Conservation (phyloP, 1,284 basidiomycete genomes). For the Microbotryomycetes sp. region DNA sequence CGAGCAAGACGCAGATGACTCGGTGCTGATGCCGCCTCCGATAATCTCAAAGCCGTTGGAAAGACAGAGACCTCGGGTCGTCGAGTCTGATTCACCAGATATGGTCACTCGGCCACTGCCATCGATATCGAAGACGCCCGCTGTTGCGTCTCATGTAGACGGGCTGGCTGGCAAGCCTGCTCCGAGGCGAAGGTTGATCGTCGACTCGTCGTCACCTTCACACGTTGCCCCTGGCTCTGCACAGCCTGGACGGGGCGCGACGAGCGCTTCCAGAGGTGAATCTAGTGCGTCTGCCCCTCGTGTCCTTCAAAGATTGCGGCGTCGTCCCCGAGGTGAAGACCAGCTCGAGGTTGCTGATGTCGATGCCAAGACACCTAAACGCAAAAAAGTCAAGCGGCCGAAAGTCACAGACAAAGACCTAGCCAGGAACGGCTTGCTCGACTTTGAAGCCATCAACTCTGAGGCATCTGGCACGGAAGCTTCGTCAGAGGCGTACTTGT, state of each 20-base stretch:
- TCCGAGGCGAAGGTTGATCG: constrained; percentile 14
- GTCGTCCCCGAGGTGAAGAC: constrained; percentile 5
- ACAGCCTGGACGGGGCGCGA: too few relatives aligned
- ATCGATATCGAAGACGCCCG: too few relatives aligned
- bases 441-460: constrained; percentile 32
- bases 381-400: constrained; percentile 6
- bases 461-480: constrained; percentile 23
- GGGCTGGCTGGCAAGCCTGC: background rate
- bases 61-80: background rate
- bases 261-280: background rate
- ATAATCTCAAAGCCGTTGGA: too few relatives aligned
- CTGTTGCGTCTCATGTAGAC: too few relatives aligned
- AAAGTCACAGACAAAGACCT: constrained; percentile 21
- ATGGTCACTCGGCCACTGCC: background rate
- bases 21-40: constrained; percentile 19
- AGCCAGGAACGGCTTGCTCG: constrained; percentile 23
- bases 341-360: background rate
- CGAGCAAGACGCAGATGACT: constrained; percentile 6
- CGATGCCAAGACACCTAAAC: background rate
- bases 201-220: constrained; percentile 17
- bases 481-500: constrained; percentile 38
- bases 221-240: background rate
- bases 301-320: background rate
- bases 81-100: background rate
- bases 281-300: background rate